These are phyloP conservation scores for Talaromyces sp. DNA, from an alignment of 2,329 filamentous ascomycete species.

Conservation along the genomic window DNA sequence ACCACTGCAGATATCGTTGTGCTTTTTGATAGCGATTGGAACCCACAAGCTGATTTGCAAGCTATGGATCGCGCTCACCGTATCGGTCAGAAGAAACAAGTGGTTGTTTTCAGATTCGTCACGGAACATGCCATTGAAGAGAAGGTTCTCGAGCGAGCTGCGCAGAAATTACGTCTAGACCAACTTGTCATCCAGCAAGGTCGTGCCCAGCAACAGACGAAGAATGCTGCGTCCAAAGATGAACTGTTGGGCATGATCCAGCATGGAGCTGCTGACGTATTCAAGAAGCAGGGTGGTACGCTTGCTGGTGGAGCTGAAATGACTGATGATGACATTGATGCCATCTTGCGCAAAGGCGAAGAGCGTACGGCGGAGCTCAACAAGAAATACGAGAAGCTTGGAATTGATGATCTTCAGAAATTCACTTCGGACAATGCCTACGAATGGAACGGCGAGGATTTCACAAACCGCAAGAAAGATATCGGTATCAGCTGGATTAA, in stretches of 20 bases:
- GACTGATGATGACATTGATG: conserved; percentile 86
- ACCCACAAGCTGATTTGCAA: conserved; percentile 94
- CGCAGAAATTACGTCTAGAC: conserved; percentile 92
- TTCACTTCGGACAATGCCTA: conserved; percentile 97
- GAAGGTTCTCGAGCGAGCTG: conserved; percentile 92
- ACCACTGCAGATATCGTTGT: conserved; percentile 94
- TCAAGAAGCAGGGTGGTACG: conserved; percentile 65
- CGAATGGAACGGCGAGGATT: conserved; percentile 98
- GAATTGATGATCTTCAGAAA: conserved; percentile 94
- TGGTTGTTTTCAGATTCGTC: conserved; percentile 92
- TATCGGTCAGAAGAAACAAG: conserved; percentile 97
- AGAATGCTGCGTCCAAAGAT: conserved; percentile 90
- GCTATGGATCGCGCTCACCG: conserved; percentile 98
- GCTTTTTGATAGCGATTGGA: conserved; percentile 97
- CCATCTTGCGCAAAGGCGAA: conserved; percentile 79
- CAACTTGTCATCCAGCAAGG: conserved; percentile 98
- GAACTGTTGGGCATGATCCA: conserved; percentile 98
- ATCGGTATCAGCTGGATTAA: conserved; percentile 97
- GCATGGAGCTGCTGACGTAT: conserved; percentile 93
- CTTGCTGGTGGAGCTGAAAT: conserved; percentile 59
- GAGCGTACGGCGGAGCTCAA: conserved; percentile 84
- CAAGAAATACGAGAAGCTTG: conserved; percentile 91
- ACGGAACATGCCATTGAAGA: conserved; percentile 98
- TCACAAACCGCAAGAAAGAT: conserved; percentile 85
- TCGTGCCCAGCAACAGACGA: conserved; percentile 81